Base-by-base conservation (phyloP, 305 asterid species). In the Rubia tinctorum region DNA sequence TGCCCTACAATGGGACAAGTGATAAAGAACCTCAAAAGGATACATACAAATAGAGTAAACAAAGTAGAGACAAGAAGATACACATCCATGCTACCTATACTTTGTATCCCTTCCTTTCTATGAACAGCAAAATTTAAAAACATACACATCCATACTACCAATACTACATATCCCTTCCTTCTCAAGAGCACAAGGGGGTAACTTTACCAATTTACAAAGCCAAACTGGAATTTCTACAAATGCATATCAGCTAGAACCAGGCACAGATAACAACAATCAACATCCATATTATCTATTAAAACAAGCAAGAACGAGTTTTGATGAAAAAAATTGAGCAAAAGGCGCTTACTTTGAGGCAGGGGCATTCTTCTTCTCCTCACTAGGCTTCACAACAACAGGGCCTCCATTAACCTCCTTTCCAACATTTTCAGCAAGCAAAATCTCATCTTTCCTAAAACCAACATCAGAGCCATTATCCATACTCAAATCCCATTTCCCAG, bases 401-500 rank as follows among this genome's bases (percentile, higher is more conserved):
- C 74, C 51, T 71, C 51, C 70, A 44, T 8, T 23, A 13, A 39
- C 74, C 34, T 59, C 74, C 55, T 77, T 71, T 11, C 12, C 37
- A 74, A 23, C 79, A 71, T 43, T 44, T 14, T 67, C 72, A 42
- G 63, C 78, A 44, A 86, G 75, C 78, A 87, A 68, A 43, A 66
- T 11, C n/a, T 11, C 56, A 66, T 66, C 71, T 66, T 66, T 66
- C 56, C 75, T 82, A 37, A 80, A 81, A 76, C 79, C 81, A 74
- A 56, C 77, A 74, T 84, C 90, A 80, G 92, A 89, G 76, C 88
- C 88, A 62, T 81, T 86, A 80, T 83, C 81, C 13, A 85, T 81
- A 9, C 83, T 76, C 84, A 88, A 81, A 76, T 77, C 84, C 96
- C 94, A 91, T 71, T 85, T 89, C 5, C 83, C 86, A 78, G 89